Percentiles rank a stretch among this genome's conserved stretches.
phyloP scores from a whole-genome alignment of 208 protist species.

The Naegleria fowleri region DNA sequence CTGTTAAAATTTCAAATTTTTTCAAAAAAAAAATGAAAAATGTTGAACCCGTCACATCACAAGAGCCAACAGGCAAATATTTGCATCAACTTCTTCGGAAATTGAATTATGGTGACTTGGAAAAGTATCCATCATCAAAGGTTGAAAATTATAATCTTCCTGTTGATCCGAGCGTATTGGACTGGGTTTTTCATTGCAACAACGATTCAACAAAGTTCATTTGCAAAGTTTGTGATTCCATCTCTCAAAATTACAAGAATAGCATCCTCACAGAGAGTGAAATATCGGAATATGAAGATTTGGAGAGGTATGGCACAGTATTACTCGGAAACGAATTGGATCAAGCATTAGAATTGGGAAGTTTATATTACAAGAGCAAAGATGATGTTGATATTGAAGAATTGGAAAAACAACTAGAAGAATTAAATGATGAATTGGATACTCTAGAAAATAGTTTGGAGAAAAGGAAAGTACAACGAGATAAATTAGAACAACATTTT shows the following conservation, averaged over 20 bases:
- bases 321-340: not conserved
- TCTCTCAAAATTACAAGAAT: not conserved
- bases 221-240: not conserved
- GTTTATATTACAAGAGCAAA: not conserved
- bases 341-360: not conserved
- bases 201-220: not conserved
- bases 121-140: not conserved
- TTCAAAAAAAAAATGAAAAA: too few species aligned
- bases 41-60: not conserved
- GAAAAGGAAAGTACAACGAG: not conserved
- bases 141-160: not conserved
- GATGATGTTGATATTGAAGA: not conserved
- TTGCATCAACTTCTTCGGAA: not conserved
- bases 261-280: not conserved
- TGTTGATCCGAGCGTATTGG: not conserved
- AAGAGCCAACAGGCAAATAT: not conserved
- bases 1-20: too few species aligned
- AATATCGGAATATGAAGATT: not conserved
- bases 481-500: not conserved
- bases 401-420: not conserved
- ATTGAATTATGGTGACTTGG: not conserved
- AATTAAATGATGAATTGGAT: slow-evolving; percentile 6
- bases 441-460: not conserved
- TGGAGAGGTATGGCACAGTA: not conserved
- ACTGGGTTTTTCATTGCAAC: not conserved